phyloP scores from a whole-genome alignment of 768 basidiomycete genomes.

The Arthromyces matolae region DNA sequence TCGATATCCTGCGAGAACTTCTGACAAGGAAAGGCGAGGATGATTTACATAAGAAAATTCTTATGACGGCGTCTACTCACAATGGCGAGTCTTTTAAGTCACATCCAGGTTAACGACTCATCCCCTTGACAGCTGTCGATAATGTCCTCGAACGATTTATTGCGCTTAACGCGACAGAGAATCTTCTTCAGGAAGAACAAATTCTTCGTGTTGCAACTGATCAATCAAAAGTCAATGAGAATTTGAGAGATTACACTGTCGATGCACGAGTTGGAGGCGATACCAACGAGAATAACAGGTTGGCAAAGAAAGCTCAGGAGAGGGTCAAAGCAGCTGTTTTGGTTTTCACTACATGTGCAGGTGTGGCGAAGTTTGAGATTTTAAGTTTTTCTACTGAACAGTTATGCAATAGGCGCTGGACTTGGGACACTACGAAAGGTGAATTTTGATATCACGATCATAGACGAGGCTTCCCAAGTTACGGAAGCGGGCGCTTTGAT shows the following conservation, averaged over 20 bases:
- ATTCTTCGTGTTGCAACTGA: conserved; percentile 71
- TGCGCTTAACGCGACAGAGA: conserved; percentile 37
- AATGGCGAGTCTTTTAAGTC: no score
- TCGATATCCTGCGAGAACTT: conserved; percentile 51
- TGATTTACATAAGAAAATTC: conserved; percentile 42
- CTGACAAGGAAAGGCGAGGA: conserved; percentile 24
- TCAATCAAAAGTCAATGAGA: conserved; percentile 55
- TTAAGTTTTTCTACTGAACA: background rate
- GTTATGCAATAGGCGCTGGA: conserved; percentile 39
- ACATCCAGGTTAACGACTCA: no score
- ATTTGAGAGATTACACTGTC: conserved; percentile 55
- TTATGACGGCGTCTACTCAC: conserved; percentile 72
- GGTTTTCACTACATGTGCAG: conserved; percentile 65
- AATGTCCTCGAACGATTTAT: conserved; percentile 67
- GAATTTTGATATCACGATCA: conserved; percentile 58
- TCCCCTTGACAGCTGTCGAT: conserved; percentile 70
- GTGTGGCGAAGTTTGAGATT: conserved; percentile 19
- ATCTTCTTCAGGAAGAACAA: conserved; percentile 48
- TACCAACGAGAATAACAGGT: conserved; percentile 52
- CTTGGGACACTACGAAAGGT: conserved; percentile 52
- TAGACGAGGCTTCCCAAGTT: conserved; percentile 71
- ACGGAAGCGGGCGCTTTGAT: conserved; percentile 65
- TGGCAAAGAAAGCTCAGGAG: conserved; percentile 56
- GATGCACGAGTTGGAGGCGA: conserved; percentile 65
- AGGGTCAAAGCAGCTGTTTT: conserved; percentile 53